Evolutionary conservation across 2,329 filamentous ascomycete genomes (phyloP), one percentile per base, ranked within the genome.

Genomic region (Gaeumannomyces sp.): DNA sequence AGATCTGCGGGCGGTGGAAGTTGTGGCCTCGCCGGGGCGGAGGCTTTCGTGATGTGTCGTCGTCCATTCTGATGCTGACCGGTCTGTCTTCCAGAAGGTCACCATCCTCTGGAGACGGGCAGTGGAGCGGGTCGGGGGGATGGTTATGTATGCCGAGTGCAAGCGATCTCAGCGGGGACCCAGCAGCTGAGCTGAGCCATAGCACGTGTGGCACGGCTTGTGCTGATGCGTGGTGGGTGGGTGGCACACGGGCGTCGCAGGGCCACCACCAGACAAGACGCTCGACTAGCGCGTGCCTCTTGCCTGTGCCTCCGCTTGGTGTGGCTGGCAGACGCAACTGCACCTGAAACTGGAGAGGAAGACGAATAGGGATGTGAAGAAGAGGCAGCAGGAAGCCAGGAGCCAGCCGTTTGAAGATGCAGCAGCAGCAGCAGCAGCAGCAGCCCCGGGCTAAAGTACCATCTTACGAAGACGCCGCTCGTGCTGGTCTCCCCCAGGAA

Each of bases 1-100:
- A 84, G 64, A 84, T 73, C 65, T 80, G 79, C 33, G 79, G 79
- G 33, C 74, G 75, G 29, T 72, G 70, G 28, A 73, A 66, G 57
- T 68, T 65, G 67, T 66, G 68, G 61, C 69, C 69, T 66, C 73
- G 70, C 66, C 69, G 68, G 66, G 70, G 68, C 66, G 70, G 66
- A 64, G 67, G 69, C 66, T 67, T 64, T 64, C 69, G 66, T 63
- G 70, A 67, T 67, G 73, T 72, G 68, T n/a, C 45, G 45, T 53
- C 45, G 45, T 53, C 22, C 45, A 53, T 53, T 22, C 19, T 53
- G 45, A 11, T 53, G 45, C 66, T 71, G 70, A 71, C 70, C 69
- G 68, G 57, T 71, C 69, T 62, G 67, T 71, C 66, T 68, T 69
- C 68, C 69, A 71, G 62, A 65, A 56, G n/a, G 68, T 68, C 33